A percentile compares a stretch with the other conserved stretches of the same genome.
These are phyloP conservation scores for Striga hermonthica DNA, from an alignment of 305 asterid genomes.

Conservation along the genomic window DNA sequence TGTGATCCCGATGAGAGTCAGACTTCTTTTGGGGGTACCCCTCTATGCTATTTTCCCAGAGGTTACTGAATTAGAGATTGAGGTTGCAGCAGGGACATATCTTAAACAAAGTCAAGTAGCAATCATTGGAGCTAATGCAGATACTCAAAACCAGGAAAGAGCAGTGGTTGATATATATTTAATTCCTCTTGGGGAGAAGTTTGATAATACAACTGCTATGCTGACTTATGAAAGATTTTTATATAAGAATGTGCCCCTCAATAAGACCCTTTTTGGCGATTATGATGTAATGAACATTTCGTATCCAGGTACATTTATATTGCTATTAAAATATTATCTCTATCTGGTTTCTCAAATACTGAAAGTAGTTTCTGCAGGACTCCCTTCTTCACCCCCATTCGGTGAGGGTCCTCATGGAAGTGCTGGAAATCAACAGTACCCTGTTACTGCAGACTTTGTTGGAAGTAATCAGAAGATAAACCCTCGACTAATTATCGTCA, in stretches of 20 bases:
- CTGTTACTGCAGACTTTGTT: slow-evolving; percentile 62
- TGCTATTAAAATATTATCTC: not conserved
- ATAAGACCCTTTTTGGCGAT: slow-evolving; percentile 86
- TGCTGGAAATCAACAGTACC: slow-evolving; percentile 66
- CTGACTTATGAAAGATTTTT: slow-evolving; percentile 81
- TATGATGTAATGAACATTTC: slow-evolving; percentile 59
- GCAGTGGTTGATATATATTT: slow-evolving; percentile 80
- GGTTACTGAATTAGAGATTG: slow-evolving; percentile 77
- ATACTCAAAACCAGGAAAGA: slow-evolving; percentile 69
- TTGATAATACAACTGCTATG: slow-evolving; percentile 88
- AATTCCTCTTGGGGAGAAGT: slow-evolving; percentile 94
- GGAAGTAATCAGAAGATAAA: slow-evolving; percentile 65
- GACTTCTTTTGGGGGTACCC: slow-evolving; percentile 74
- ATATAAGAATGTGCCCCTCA: slow-evolving; percentile 80
- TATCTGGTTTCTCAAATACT: slow-evolving; percentile 30
- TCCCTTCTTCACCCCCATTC: slow-evolving; percentile 70
- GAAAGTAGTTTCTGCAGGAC: slow-evolving; percentile 48
- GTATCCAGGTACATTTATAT: slow-evolving; percentile 70
- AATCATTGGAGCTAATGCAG: slow-evolving; percentile 92
- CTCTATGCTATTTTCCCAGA: slow-evolving; percentile 79
- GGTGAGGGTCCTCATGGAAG: slow-evolving; percentile 80
- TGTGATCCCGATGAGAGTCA: slow-evolving; percentile 93
- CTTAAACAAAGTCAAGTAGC: slow-evolving; percentile 83
- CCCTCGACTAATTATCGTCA: slow-evolving; percentile 62
- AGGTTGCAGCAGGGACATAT: slow-evolving; percentile 91